Evolutionary conservation across 2,329 filamentous ascomycete genomes (phyloP), one percentile per base, ranked within the genome.

Genomic region (Fusarium metavorans): DNA sequence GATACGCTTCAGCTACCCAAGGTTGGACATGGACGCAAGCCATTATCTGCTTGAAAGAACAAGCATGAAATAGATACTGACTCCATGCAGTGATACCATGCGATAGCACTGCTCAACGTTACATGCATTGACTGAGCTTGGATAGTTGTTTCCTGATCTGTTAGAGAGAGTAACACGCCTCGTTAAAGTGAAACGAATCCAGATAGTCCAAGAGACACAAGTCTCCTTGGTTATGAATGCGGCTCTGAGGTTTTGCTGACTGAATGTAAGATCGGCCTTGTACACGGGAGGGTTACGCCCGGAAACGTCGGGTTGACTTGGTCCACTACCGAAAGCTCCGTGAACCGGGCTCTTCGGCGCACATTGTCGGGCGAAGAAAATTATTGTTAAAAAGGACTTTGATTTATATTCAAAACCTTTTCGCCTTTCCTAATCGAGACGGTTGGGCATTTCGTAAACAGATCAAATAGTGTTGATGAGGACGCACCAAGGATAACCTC

Each of bases 261-360:
- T 25, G 45, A 34, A 39, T 45, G 58, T 34, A 62, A 67, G 70
- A 73, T 73, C 74, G 67, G 66, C 68, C 57, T 60, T 73, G 52
- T 45, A 52, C 34, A 59, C 60, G 66, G 27, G 27, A 62, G 64
- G 58, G 71, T 45, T 59, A 52, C 39, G 57, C 64, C 76, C 76
- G 76, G 76, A 78, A 78, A 68, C 71, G 71, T 78, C 76, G 76
- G 76, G 67, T 56, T 35, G 30, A 64, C 25, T 58, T 37, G 70
- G 57, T 64, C 74, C 66, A 72, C 69, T 58, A 27, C 71, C 66
- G 70, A 43, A 48, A 25, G 54, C 23, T 23, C 43, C 58, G 54
- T 7, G 32, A 54, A 71, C 68, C 45, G 52, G 62, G 76, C 67
- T 69, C 59, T 48, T 57, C 32, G 34, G 16, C 32, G 67, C 45